Evolutionary conservation across 2,329 filamentous ascomycete species (phyloP).

Genomic region (Fusarium caatingaense): DNA sequence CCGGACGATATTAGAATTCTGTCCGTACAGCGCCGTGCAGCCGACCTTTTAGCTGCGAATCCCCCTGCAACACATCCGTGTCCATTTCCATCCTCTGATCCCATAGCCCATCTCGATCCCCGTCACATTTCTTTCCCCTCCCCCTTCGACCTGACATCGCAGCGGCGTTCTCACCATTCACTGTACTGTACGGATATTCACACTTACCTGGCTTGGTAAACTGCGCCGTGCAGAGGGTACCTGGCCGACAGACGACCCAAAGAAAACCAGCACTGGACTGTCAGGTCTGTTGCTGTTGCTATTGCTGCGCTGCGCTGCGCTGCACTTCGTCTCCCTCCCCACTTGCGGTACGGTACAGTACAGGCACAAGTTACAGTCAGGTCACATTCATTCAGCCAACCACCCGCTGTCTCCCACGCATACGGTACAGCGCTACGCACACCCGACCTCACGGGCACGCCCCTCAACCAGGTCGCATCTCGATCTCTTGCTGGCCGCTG

Average conservation of each 20-base stretch:
- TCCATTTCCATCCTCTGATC: conserved; percentile 28
- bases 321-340: conserved; percentile 23
- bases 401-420: conserved; percentile 24
- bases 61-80: conserved; percentile 34
- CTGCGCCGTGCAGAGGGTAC: conserved; percentile 32
- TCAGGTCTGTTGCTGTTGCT: neutral
- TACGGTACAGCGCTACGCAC: conserved; percentile 31
- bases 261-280: conserved; percentile 15
- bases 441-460: conserved; percentile 34
- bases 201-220: conserved; percentile 29
- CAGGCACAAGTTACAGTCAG: conserved; percentile 7
- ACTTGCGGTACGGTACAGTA: conserved; percentile 9
- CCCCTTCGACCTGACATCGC: conserved; percentile 27
- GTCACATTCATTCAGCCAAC: conserved; percentile 29
- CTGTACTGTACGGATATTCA: conserved; percentile 21
- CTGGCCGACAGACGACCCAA: neutral
- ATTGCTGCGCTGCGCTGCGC: conserved; percentile 1
- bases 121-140: conserved; percentile 35
- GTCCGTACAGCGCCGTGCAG: conserved; percentile 14
- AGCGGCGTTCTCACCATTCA: conserved; percentile 19
- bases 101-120: conserved; percentile 39
- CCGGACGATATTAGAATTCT: conserved; percentile 3
- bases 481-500: conserved; percentile 45
- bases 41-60: conserved; percentile 37
- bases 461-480: conserved; percentile 41